phyloP scores from a whole-genome alignment of 495 filamentous ascomycete genomes.

The Tetracladium setigerum region DNA sequence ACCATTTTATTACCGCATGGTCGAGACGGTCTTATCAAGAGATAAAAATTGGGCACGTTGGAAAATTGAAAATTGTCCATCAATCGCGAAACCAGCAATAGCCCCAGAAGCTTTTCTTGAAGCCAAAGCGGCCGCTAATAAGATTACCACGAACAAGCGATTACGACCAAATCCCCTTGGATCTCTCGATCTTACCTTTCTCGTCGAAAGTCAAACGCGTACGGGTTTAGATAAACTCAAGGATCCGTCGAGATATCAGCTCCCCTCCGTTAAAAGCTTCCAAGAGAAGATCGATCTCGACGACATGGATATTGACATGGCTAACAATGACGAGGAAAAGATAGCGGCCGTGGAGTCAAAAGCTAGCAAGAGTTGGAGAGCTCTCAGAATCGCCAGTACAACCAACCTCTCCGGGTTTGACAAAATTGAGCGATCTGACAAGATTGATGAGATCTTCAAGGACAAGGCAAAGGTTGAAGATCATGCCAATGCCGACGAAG shows the following conservation, averaged over 20 bases:
- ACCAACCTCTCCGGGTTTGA: conserved; percentile 71
- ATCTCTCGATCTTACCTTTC: conserved; percentile 65
- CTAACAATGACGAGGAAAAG: conserved; percentile 61
- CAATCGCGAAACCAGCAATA: conserved; percentile 69
- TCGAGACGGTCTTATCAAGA: conserved; percentile 86
- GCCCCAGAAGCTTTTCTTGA: conserved; percentile 55
- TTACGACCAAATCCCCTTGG: conserved; percentile 60
- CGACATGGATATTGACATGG: conserved; percentile 79
- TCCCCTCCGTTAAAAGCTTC: conserved; percentile 39
- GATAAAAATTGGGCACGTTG: conserved; percentile 98
- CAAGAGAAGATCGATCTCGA: conserved; percentile 56
- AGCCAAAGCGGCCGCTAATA: conserved; percentile 55
- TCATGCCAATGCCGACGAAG: conserved; percentile 13
- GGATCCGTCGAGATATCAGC: conserved; percentile 31
- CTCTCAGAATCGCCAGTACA: conserved; percentile 67
- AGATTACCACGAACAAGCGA: conserved; percentile 57
- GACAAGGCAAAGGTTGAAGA: conserved; percentile 29
- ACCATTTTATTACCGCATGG: conserved; percentile 89
- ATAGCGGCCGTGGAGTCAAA: conserved; percentile 57
- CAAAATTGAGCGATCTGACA: conserved; percentile 75
- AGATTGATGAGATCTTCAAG: conserved; percentile 43
- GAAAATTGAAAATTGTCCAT: conserved; percentile 89
- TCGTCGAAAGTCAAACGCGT: conserved; percentile 51
- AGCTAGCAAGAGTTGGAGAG: conserved; percentile 82
- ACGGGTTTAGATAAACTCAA: conserved; percentile 42